phyloP scores from a whole-genome alignment of 176 grass and related monocot genomes.

The Triticum dicoccoides region DNA sequence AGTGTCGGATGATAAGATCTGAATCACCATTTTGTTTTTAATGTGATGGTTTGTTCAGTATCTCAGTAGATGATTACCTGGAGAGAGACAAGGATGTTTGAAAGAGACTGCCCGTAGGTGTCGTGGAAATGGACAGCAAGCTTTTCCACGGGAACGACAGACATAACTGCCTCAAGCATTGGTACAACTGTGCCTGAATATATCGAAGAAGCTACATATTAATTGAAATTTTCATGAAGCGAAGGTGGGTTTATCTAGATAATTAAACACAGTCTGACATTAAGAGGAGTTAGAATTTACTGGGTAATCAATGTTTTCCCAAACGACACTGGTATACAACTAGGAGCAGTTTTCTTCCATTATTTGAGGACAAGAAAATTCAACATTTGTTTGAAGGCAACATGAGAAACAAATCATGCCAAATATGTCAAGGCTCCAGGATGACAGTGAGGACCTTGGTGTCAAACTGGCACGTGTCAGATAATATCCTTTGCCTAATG shows the following conservation, averaged over 20 bases:
- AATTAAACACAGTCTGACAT: background rate
- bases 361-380: background rate
- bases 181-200: constrained; percentile 58
- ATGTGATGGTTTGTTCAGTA: background rate
- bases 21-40: background rate
- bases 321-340: background rate
- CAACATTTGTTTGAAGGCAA: background rate
- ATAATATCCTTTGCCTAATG: background rate
- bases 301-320: background rate
- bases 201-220: background rate
- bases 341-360: background rate
- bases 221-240: background rate
- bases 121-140: constrained; percentile 97
- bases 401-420: background rate
- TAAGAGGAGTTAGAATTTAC: background rate
- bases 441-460: background rate
- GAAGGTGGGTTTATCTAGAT: background rate
- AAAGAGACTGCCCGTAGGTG: constrained; percentile 86
- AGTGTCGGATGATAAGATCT: background rate
- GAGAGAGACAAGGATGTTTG: constrained; percentile 87
- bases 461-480: background rate
- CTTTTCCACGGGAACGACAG: constrained; percentile 72
- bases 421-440: background rate
- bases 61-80: constrained; percentile 44
- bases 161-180: constrained; percentile 82